phyloP scores from a whole-genome alignment of 257 asterid species.

The Solanum paucissectum region DNA sequence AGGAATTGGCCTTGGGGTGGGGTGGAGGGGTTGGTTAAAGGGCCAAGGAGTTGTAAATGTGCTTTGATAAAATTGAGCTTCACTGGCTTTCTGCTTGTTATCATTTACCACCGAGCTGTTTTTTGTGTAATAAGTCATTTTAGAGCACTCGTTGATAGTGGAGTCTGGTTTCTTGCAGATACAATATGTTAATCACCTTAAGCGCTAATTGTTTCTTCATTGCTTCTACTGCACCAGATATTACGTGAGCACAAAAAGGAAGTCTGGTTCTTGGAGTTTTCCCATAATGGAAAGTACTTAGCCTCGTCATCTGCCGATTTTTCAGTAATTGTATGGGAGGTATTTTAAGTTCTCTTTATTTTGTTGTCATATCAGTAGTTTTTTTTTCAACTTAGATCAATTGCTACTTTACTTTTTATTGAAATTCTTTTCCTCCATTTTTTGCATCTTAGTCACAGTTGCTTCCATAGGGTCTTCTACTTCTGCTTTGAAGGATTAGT shows the following conservation, averaged over 20 bases:
- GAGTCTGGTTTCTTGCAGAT: neutral
- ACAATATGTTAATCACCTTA: neutral
- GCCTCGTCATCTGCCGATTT: slow-evolving; percentile 66
- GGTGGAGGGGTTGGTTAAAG: neutral
- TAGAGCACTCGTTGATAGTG: neutral
- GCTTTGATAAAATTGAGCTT: neutral
- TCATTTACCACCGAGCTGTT: neutral
- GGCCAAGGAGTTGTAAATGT: neutral
- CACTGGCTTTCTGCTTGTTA: neutral
- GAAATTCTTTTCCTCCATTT: neutral
- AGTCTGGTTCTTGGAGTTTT: slow-evolving; percentile 80
- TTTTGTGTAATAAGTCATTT: neutral
- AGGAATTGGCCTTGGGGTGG: neutral
- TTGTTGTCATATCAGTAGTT: neutral
- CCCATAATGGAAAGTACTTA: slow-evolving; percentile 71
- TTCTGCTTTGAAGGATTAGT: neutral
- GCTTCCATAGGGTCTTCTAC: neutral
- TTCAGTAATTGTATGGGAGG: slow-evolving; percentile 80
- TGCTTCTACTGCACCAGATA: slow-evolving; percentile 32
- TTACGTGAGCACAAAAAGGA: slow-evolving; percentile 54
- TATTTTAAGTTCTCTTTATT: slow-evolving; percentile 4
- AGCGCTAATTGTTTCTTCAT: neutral
- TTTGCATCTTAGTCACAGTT: neutral
- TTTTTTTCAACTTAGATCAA: neutral
- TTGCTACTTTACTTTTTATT: neutral